Conservation (phyloP, 805 yeast species). For the Wickerhamiella qilinensis region DNA sequence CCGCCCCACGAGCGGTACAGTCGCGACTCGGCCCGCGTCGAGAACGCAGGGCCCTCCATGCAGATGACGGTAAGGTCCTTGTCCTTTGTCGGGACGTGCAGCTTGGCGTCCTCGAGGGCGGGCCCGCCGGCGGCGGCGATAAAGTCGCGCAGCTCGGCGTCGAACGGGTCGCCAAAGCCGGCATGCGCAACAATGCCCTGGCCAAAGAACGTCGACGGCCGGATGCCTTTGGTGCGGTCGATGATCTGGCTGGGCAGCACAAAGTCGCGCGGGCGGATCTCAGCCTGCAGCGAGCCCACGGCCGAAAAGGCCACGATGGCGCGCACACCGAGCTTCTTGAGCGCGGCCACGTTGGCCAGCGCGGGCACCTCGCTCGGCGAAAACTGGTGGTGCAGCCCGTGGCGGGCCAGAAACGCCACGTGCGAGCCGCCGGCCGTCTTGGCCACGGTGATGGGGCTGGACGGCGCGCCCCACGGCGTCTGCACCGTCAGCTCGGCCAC, state of each 20-base stretch:
- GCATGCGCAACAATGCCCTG: conserved; percentile 94
- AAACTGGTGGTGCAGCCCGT: conserved; percentile 77
- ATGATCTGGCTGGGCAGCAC: conserved; percentile 93
- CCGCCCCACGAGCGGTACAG: conserved; percentile 84
- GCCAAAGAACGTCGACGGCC: conserved; percentile 80
- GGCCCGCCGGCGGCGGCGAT: conserved; percentile 31
- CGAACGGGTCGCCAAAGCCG: conserved; percentile 95
- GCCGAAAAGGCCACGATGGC: conserved; percentile 88
- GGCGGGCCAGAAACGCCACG: conserved; percentile 89
- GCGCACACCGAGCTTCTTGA: conserved; percentile 72
- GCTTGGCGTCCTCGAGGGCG: conserved; percentile 25
- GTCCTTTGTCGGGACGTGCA: conserved; percentile 47
- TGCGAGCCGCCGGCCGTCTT: conserved; percentile 60
- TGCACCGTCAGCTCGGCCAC: conserved; percentile 68
- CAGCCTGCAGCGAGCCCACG: conserved; percentile 84
- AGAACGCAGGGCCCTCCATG: conserved; percentile 98
- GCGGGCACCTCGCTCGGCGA: conserved; percentile 87
- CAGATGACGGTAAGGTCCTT: conserved; percentile 76
- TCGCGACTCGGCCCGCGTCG: conserved; percentile 90
- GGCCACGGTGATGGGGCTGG: conserved; percentile 86
- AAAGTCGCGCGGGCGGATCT: conserved; percentile 86
- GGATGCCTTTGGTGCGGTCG: conserved; percentile 91
- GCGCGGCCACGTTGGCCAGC: conserved; percentile 89
- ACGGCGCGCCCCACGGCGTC: conserved; percentile 97
- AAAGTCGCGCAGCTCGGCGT: conserved; percentile 48